Evolutionary conservation across 768 basidiomycete genomes (phyloP).

Genomic region (Tulasnella sp.): DNA sequence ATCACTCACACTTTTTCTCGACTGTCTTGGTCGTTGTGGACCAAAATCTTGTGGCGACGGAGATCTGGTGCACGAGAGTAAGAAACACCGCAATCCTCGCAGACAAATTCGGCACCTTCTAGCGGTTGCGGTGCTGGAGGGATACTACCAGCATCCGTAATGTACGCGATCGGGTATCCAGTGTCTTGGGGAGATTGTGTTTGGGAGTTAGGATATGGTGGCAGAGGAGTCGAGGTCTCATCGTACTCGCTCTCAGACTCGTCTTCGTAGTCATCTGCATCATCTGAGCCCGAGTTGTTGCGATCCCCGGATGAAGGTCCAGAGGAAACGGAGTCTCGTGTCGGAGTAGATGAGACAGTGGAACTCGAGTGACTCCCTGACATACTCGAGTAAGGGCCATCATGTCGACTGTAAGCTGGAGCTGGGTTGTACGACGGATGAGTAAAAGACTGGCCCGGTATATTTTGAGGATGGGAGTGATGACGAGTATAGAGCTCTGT

Average conservation of each 20-base stretch:
- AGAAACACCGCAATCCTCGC: conserved; percentile 12
- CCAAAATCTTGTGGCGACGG: conserved; percentile 9
- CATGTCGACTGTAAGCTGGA: background rate
- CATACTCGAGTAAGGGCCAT: background rate
- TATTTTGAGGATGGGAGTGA: conserved; percentile 2
- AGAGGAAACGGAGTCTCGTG: background rate
- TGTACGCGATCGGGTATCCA: background rate
- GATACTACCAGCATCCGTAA: background rate
- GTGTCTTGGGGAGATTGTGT: background rate
- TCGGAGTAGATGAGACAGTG: background rate
- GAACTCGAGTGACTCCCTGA: background rate
- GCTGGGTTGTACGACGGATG: background rate
- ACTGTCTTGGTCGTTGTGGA: conserved; percentile 9
- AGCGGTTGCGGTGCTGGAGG: background rate
- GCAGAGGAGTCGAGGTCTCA: conserved; percentile 9
- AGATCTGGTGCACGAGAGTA: conserved; percentile 14
- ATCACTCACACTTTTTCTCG: conserved; percentile 13
- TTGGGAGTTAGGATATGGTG: background rate
- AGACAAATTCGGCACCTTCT: conserved; percentile 8
- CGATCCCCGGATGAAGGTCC: conserved; percentile 7
- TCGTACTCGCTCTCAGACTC: conserved; percentile 7
- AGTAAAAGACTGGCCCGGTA: background rate
- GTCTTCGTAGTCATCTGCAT: conserved; percentile 11
- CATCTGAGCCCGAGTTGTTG: conserved; percentile 4
- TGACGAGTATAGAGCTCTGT: conserved; percentile 2